Percentiles rank a stretch among this genome's conserved stretches.
Conservation (phyloP, 352 stramenopile species). For the Thraustotheca clavata region DNA sequence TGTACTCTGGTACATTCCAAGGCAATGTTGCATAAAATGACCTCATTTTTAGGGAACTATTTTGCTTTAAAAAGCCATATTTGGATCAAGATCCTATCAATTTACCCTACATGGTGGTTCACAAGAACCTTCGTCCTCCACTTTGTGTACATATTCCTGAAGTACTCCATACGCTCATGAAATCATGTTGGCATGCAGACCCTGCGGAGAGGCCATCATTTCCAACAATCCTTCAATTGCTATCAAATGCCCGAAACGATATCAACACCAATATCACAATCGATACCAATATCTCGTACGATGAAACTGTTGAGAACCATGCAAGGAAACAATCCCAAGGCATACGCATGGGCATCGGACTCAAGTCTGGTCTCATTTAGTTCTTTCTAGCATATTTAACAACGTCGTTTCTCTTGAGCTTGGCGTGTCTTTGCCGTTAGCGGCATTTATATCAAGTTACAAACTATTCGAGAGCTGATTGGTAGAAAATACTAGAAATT, state of each 20-base stretch:
- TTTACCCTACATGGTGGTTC: conserved; percentile 60
- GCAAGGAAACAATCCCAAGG: conserved; percentile 11
- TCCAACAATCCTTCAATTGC: conserved; percentile 41
- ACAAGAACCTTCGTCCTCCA: conserved; percentile 59
- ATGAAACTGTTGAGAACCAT: conserved; percentile 7
- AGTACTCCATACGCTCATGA: conserved; percentile 57
- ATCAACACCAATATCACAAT: conserved; percentile 45
- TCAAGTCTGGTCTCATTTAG: conserved; percentile 14
- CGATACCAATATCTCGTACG: conserved; percentile 43
- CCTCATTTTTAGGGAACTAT: conserved; percentile 44
- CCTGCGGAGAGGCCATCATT: conserved; percentile 50
- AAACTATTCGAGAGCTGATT: conserved; percentile 9
- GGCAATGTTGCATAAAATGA: not conserved
- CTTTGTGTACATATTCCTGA: conserved; percentile 56
- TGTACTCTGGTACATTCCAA: conserved; percentile 48
- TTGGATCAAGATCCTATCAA: conserved; percentile 73
- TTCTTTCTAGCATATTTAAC: conserved; percentile 1
- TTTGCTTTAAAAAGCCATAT: conserved; percentile 79
- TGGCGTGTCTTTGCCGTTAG: not conserved
- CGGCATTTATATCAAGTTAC: not conserved
- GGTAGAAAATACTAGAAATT: conserved; percentile 22
- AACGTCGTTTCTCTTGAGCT: too few relatives aligned
- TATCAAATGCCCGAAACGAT: conserved; percentile 49
- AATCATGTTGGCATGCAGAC: conserved; percentile 50
- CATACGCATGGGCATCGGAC: conserved; percentile 12